These are phyloP conservation scores for Apocynum venetum DNA, from an alignment of 257 asterid species.

Conservation along the genomic window DNA sequence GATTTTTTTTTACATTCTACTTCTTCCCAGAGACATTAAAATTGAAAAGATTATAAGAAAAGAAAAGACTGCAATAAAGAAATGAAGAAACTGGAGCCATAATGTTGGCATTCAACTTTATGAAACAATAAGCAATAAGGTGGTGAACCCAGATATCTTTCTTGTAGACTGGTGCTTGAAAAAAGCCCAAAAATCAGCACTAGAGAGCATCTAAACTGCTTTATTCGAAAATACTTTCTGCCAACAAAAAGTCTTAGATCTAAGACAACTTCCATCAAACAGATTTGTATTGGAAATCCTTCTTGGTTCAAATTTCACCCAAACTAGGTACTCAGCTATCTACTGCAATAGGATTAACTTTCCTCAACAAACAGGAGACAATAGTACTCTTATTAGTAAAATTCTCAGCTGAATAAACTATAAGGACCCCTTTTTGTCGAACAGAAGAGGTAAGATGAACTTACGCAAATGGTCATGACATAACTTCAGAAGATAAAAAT, in stretches of 20 bases:
- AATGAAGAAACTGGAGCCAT: not conserved
- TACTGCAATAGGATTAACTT: not conserved
- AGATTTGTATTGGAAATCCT: not conserved
- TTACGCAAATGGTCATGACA: not conserved
- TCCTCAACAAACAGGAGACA: not conserved
- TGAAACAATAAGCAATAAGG: not conserved
- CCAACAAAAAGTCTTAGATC: conserved; percentile 12
- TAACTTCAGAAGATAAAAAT: not conserved
- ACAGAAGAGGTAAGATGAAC: not conserved
- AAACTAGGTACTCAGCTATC: not conserved
- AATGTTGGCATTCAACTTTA: not conserved
- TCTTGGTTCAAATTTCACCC: not conserved
- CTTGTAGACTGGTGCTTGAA: not conserved
- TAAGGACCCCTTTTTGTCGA: not conserved
- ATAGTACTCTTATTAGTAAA: not conserved
- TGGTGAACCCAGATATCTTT: not conserved
- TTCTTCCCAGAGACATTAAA: not conserved
- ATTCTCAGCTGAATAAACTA: not conserved
- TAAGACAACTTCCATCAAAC: not conserved
- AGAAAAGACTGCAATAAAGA: conserved; percentile 2
- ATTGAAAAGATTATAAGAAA: not conserved
- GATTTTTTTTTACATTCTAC: not conserved
- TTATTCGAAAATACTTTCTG: not conserved
- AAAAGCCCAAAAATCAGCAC: conserved; percentile 1
- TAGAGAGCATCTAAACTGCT: conserved; percentile 1